Base-by-base conservation (phyloP, 2,329 filamentous ascomycete species). In the Cercospora nicotianae region DNA sequence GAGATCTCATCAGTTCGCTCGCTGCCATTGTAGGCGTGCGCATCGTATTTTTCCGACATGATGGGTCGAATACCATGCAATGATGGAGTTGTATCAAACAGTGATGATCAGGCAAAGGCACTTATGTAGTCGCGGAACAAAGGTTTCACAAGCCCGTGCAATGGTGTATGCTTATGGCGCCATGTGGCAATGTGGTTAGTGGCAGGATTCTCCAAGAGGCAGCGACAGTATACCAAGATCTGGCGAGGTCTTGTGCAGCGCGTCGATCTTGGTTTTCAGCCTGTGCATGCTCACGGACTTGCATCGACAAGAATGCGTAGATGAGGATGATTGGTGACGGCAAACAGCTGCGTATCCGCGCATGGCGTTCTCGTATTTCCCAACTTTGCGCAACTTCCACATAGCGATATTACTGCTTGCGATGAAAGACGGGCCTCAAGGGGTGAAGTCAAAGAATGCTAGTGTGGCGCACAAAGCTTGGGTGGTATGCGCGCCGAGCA, bases 401-500 rank as follows among this genome's bases (percentile, higher is more conserved):
- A 1, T 6, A 28, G 23, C 12, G 12, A 26, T 53, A 23, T 26
- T 23, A 8, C 12, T 53, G 48, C 23, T 28, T 28, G 48, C 48
- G 8, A 55, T 55, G 23, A 4, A 55, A 55, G 23, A 55, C 23
- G 9, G 26, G 7, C 5, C 0, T 55, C 2, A 28, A 28, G 48
- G 48, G 12, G 48, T 55, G 48, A 55, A 28, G 48, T 55, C 48
- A 30, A 55, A 30, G 48, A 55, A 55, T 28, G 48, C 48, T 28
- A 28, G 48, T 55, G 48, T 55, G 23, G 48, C 48, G 48, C 23
- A 55, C 48, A 59, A 59, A 59, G 55, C 55, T 59, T 59, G 55
- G 55, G 55, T 59, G 55, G 18, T 59, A 59, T 59, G 55, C n/a
- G 55, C 9, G 55, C 55, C 55, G 55, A 59, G 55, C 55, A 59